Evolutionary conservation across 148 eudicot species (phyloP), one percentile per base, ranked within the genome.

Genomic region (Amaranthus cruentus): DNA sequence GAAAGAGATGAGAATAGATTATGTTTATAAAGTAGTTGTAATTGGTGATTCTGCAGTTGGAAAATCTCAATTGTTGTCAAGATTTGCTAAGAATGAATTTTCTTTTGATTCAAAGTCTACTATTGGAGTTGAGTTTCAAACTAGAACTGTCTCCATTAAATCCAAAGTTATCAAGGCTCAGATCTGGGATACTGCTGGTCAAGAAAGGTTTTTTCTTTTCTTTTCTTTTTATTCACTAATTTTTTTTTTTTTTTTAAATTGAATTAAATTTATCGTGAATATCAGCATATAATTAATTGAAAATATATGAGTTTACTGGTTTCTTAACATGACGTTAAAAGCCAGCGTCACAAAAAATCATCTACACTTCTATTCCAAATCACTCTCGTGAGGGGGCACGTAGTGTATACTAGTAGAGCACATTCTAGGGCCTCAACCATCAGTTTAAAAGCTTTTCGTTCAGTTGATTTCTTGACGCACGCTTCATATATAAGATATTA

Each of bases 121-220:
- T n/a, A 91, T 91, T 65, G 97, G 97, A 13, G 97, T 91, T 21
- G 97, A 91, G 81, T 91, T 91, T 51, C 97, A 91, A 78, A 91
- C 90, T 61, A 81, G 97, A 0, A 91, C 97, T 10, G 75, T 89
- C 14, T 74, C 79, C 48, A 81, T 91, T n/a, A 81, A 83, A 5
- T 86, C 90, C 66, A 91, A 91, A 75, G 78, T 86, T 72, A 79
- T 91, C 78, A 91, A 91, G 82, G 97, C 97, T 64, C 97, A 91
- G 95, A 89, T 91, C 95, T 91, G 95, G 95, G 97, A 91, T 79
- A 89, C 94, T 56, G 95, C 95, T 71, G 92, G 97, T 79, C 94
- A 89, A 79, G 92, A 91, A 80, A 91, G 92, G 91, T 89, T 18
- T 46, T 53, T 15, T n/a, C n/a, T 55, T 67, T 47, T 48, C 50